Percentiles rank a stretch among this genome's conserved stretches.
phyloP scores from a whole-genome alignment of 1,284 basidiomycete species.

The Leccinum fuscescens region DNA sequence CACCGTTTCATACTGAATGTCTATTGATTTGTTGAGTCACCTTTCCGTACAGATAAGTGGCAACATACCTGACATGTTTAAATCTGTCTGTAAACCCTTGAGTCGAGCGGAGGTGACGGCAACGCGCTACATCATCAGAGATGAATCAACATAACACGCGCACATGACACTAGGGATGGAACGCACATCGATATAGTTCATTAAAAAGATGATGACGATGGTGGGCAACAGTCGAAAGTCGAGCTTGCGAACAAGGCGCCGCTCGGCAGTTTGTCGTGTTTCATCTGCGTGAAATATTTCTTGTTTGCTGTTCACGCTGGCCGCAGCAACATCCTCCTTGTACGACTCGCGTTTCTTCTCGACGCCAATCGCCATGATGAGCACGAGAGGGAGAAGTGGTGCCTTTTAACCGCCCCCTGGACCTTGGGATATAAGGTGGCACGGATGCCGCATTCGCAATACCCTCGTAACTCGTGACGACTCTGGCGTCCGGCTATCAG shows the following conservation, averaged over 20 bases:
- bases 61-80: not conserved
- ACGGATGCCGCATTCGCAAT: not conserved
- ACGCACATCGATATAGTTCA: constrained; percentile 70
- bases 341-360: constrained; percentile 20
- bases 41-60: constrained; percentile 26
- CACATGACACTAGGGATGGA: not conserved
- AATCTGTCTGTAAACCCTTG: constrained; percentile 1
- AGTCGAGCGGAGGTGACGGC: not conserved
- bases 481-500: not conserved
- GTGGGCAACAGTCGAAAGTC: constrained; percentile 60
- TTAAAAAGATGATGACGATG: constrained; percentile 60
- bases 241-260: constrained; percentile 49
- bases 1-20: not conserved
- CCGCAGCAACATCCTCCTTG: not conserved
- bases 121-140: constrained; percentile 43
- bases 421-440: constrained; percentile 6
- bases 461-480: constrained; percentile 5
- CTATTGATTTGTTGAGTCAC: not conserved
- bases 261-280: constrained; percentile 34
- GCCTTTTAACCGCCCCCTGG: not conserved
- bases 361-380: constrained; percentile 15
- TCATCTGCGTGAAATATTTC: constrained; percentile 5
- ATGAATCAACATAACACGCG: not conserved
- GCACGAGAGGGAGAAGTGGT: not conserved
- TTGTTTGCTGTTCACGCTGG: not conserved